phyloP scores from a whole-genome alignment of 208 protist genomes.

The Herpetomonas samuelpessoai region DNA sequence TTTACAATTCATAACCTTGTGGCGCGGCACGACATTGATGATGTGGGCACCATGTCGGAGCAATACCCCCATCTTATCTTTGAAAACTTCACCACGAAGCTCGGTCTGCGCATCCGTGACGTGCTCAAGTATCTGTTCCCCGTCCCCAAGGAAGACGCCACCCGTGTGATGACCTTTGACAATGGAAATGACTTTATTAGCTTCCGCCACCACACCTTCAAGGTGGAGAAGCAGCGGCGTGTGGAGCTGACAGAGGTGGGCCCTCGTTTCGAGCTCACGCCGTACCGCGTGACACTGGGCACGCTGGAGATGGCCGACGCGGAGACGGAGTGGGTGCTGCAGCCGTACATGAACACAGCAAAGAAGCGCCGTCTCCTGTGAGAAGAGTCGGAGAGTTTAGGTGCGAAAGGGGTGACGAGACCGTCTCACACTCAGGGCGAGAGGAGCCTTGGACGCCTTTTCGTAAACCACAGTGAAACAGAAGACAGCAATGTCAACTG shows the following conservation, averaged over 20 bases:
- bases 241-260: constrained; percentile 98
- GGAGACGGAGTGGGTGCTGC: constrained; percentile 98
- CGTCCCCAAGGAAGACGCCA: constrained; percentile 95
- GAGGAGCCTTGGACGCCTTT: too few relatives aligned
- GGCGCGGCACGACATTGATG: constrained; percentile 96
- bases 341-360: constrained; percentile 98
- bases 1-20: constrained; percentile 98
- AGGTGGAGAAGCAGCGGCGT: constrained; percentile 64
- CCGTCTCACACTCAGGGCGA: too few relatives aligned
- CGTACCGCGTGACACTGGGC: constrained; percentile 97
- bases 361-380: constrained; percentile 92
- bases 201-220: constrained; percentile 98
- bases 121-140: constrained; percentile 99
- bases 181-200: constrained; percentile 99
- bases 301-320: constrained; percentile 96
- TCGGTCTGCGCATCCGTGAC: constrained; percentile 93
- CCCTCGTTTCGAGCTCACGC: constrained; percentile 97
- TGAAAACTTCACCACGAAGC: constrained; percentile 96
- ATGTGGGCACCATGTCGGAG: constrained; percentile 91
- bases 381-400: neutral
- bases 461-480: too few relatives aligned
- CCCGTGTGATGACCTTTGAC: constrained; percentile 97
- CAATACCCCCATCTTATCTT: constrained; percentile 99
- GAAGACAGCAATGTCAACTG: too few relatives aligned
- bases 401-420: neutral